Evolutionary conservation across 2,329 filamentous ascomycete genomes (phyloP).

Genomic region (Apiospora malaysiana): DNA sequence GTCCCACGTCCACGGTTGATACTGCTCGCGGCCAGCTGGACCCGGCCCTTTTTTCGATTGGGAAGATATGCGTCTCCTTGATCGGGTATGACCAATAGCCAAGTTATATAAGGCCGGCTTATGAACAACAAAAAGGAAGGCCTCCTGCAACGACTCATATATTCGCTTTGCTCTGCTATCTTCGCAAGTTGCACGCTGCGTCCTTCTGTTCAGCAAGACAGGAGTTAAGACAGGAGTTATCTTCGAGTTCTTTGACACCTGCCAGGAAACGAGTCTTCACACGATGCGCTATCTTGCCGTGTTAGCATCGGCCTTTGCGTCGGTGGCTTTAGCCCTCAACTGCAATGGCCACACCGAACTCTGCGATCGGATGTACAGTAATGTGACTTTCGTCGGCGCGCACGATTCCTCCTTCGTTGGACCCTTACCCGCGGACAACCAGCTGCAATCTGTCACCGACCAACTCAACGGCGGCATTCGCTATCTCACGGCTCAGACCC

Average conservation of each 20-base stretch:
- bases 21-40: not conserved
- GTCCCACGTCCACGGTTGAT: not conserved
- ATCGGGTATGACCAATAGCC: not conserved
- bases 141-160: not conserved
- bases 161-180: not conserved
- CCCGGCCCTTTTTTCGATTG: not conserved
- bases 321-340: conserved; percentile 29
- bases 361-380: conserved; percentile 63
- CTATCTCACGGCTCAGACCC: conserved; percentile 69
- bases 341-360: conserved; percentile 66
- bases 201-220: not conserved
- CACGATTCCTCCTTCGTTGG: conserved; percentile 72
- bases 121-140: not conserved
- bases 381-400: conserved; percentile 66
- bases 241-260: not conserved
- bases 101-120: not conserved
- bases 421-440: conserved; percentile 59
- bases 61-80: not conserved
- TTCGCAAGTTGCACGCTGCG: not conserved
- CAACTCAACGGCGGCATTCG: conserved; percentile 69
- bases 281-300: not conserved
- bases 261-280: not conserved
- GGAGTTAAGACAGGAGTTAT: not conserved
- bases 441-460: conserved; percentile 61
- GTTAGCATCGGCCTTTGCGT: not conserved